Evolutionary conservation across 257 asterid genomes (phyloP).

Genomic region (Thymus mandschuricus): DNA sequence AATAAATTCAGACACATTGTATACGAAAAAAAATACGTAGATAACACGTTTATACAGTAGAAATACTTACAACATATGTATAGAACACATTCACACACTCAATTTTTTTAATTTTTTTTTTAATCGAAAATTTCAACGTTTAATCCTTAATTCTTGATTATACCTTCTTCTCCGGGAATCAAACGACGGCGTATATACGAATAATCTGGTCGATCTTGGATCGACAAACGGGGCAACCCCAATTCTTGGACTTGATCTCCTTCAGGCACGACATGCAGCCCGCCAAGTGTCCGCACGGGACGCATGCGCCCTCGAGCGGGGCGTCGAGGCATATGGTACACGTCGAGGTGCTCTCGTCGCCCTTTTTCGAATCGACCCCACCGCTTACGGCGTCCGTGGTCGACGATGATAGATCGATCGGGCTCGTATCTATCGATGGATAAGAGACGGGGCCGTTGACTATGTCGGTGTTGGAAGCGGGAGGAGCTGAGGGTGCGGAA

Average conservation of each 20-base stretch:
- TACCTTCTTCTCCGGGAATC: no score
- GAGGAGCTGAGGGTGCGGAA: constrained; percentile 72
- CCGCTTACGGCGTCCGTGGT: constrained; percentile 24
- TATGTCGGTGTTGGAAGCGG: constrained; percentile 30
- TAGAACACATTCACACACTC: neutral
- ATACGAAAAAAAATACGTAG: neutral
- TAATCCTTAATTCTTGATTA: no score
- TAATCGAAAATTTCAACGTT: no score
- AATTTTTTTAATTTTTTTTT: neutral
- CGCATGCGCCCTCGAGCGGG: constrained; percentile 85
- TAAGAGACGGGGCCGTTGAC: constrained; percentile 69
- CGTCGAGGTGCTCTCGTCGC: constrained; percentile 47
- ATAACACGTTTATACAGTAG: neutral
- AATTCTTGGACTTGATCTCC: constrained; percentile 71
- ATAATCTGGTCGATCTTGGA: constrained; percentile 76
- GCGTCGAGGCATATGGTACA: constrained; percentile 86
- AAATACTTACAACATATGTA: neutral
- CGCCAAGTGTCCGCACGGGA: constrained; percentile 96
- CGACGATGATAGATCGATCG: constrained; percentile 47
- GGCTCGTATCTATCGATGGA: constrained; percentile 70
- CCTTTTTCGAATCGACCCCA: constrained; percentile 31
- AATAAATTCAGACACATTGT: no score
- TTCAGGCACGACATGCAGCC: constrained; percentile 91
- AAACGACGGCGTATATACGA: constrained; percentile 48
- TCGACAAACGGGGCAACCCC: constrained; percentile 98